Evolutionary conservation across 768 basidiomycete species (phyloP), one percentile per base, ranked within the genome.

Genomic region (Podaxis mareebaensis): DNA sequence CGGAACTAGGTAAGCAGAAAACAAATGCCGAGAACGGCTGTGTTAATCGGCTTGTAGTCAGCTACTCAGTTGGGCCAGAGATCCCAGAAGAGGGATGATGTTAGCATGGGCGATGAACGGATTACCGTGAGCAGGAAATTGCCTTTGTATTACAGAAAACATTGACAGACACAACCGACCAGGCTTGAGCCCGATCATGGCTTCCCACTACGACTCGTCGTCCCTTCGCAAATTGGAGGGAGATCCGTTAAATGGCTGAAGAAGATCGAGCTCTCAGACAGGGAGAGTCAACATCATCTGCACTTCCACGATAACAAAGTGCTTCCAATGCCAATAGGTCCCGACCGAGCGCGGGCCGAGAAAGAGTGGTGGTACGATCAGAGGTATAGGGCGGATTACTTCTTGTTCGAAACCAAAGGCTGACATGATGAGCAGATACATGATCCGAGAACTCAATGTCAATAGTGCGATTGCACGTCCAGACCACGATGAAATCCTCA

Each of bases 141-240:
- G 1, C 30, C 30, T 33, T 10, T 33, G 8, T 10, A 33, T 8
- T 10, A 33, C 30, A 33, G 30, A 33, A 10, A 33, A 33, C 28
- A 30, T 30, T 44, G 42, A 17, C 44, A n/a, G 7, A 44, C 8
- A 6, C 42, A 15, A n/a, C 6, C 17, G 3, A 7, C n/a, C 28
- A 67, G 70, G 11, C 75, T 89, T 7, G 79, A 81, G 52, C 85
- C 86, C 4, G 87, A 89, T 66, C 88, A 90, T 64, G 88, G 88
- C 11, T 87, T 79, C 66, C 88, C 88, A 0, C 68, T 89, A n/a
- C 79, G 88, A n/a, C 71, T 87, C 4, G 76, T 89, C 63, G 77
- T 89, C 0, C 87, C 88, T 0, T 84, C 84, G 3, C 82, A 86
- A 60, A 87, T 89, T 49, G 88, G 87, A 26, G 87, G 85, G 3